Percentiles rank a stretch among this genome's conserved stretches.
These are phyloP conservation scores for Diphasiastrum complanatum DNA, from an alignment of 83 land plant genomes.

Conservation along the genomic window DNA sequence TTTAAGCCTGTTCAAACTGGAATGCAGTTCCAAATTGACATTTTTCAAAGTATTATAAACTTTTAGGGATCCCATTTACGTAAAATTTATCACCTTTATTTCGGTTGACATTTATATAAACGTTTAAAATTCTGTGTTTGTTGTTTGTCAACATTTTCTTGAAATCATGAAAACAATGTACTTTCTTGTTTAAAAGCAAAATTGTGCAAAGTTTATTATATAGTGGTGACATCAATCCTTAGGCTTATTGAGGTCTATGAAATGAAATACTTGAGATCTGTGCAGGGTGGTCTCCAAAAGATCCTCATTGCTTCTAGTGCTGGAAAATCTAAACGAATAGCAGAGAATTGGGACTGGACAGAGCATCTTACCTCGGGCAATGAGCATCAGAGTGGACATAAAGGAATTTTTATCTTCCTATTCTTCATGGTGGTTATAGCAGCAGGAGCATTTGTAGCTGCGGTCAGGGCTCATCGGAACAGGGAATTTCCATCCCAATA, in stretches of 20 bases:
- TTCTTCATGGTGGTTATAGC: constrained; percentile 29
- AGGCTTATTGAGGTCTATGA: neutral
- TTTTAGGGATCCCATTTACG: too few relatives aligned
- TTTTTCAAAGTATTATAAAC: too few relatives aligned
- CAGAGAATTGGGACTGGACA: constrained; percentile 18
- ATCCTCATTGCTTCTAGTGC: constrained; percentile 23
- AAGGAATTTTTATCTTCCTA: constrained; percentile 22
- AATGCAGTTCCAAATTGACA: too few relatives aligned
- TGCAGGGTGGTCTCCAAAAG: constrained; percentile 33
- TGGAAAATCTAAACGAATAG: constrained; percentile 1
- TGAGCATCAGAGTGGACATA: constrained; percentile 20
- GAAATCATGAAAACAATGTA: too few relatives aligned
- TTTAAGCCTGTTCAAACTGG: too few relatives aligned
- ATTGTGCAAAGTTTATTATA: neutral
- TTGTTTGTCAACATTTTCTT: too few relatives aligned
- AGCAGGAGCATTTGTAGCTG: constrained; percentile 30
- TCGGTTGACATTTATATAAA: too few relatives aligned
- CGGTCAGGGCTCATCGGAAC: constrained; percentile 24
- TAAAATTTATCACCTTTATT: too few relatives aligned
- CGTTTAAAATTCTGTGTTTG: too few relatives aligned
- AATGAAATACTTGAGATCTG: neutral
- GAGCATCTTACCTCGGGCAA: constrained; percentile 13
- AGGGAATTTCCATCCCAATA: constrained; percentile 30
- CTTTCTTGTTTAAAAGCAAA: too few relatives aligned
- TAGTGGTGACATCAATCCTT: neutral